phyloP scores from a whole-genome alignment of 192 early-diverging fungal genomes.

The Coemansia sp. region DNA sequence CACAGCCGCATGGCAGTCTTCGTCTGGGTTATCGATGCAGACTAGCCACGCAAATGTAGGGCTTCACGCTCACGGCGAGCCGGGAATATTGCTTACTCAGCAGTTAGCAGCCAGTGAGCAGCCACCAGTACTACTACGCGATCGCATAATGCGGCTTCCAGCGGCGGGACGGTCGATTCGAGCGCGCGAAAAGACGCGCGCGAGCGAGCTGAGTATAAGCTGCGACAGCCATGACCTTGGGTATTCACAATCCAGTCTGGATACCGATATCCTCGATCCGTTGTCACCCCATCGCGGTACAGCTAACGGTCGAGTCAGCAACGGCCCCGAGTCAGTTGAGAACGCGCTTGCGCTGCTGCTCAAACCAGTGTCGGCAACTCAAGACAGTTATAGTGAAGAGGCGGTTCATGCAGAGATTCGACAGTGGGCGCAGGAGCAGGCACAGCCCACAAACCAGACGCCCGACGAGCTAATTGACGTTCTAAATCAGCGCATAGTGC shows the following conservation, averaged over 20 bases:
- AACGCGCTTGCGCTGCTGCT: conserved; percentile 22
- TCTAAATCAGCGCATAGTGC: conserved; percentile 13
- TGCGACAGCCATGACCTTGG: not conserved
- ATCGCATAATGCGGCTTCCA: conserved; percentile 16
- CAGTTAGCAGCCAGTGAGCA: not conserved
- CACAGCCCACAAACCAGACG: conserved; percentile 6
- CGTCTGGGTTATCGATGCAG: conserved; percentile 7
- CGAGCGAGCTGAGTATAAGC: not conserved
- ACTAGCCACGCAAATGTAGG: not conserved
- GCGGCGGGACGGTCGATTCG: conserved; percentile 11
- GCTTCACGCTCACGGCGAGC: too few species aligned
- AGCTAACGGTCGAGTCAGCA: not conserved
- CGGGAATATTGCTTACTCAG: not conserved
- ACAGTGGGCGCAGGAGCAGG: conserved; percentile 28
- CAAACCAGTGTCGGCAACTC: not conserved
- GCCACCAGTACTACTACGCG: not conserved
- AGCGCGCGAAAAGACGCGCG: conserved; percentile 31
- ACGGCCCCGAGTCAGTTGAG: not conserved
- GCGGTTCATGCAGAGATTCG: conserved; percentile 19
- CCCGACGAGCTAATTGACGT: conserved; percentile 7
- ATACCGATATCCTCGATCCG: conserved; percentile 26
- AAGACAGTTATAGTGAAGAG: not conserved
- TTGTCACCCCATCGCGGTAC: not conserved
- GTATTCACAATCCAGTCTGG: conserved; percentile 17
- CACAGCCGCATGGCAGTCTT: conserved; percentile 9